Percentiles rank a stretch among this genome's conserved stretches.
These are phyloP conservation scores for Boletales sp. DNA, from an alignment of 768 basidiomycete species.

Conservation along the genomic window DNA sequence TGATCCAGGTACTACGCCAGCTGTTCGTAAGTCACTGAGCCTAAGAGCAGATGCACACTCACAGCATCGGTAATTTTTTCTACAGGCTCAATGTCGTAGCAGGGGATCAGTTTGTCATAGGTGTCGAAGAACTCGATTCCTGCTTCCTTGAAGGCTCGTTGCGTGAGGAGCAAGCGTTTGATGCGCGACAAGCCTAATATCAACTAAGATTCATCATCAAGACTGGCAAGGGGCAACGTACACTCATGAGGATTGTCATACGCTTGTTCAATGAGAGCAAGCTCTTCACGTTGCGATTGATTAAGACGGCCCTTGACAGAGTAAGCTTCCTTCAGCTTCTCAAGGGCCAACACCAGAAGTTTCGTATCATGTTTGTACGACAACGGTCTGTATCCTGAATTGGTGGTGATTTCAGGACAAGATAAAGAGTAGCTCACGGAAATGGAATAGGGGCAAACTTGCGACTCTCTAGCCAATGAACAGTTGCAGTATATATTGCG, in stretches of 20 bases:
- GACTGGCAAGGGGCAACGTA: constrained; percentile 26
- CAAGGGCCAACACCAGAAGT: constrained; percentile 90
- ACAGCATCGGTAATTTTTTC: constrained; percentile 99
- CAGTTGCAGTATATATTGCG: constrained; percentile 96
- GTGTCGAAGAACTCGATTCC: constrained; percentile 98
- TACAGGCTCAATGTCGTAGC: constrained; percentile 98
- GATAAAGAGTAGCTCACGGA: constrained; percentile 53
- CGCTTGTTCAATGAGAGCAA: constrained; percentile 97
- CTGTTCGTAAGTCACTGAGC: constrained; percentile 8
- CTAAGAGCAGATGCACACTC: constrained; percentile 26
- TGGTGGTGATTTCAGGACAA: neutral
- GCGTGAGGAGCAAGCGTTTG: constrained; percentile 93
- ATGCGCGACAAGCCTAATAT: constrained; percentile 82
- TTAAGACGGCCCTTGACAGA: constrained; percentile 97
- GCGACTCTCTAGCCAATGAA: constrained; percentile 97
- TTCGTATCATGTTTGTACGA: constrained; percentile 99
- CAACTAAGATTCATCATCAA: constrained; percentile 2
- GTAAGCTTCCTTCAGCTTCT: constrained; percentile 99
- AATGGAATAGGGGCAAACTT: constrained; percentile 99
- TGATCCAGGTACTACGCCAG: constrained; percentile 81
- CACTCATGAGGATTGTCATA: constrained; percentile 99
- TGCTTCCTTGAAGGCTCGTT: constrained; percentile 97
- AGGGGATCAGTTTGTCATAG: constrained; percentile 97
- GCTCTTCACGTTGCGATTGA: constrained; percentile 96
- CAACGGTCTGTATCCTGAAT: constrained; percentile 55